Base-by-base conservation (phyloP, 2,329 filamentous ascomycete species). In the Xylaria sp. region DNA sequence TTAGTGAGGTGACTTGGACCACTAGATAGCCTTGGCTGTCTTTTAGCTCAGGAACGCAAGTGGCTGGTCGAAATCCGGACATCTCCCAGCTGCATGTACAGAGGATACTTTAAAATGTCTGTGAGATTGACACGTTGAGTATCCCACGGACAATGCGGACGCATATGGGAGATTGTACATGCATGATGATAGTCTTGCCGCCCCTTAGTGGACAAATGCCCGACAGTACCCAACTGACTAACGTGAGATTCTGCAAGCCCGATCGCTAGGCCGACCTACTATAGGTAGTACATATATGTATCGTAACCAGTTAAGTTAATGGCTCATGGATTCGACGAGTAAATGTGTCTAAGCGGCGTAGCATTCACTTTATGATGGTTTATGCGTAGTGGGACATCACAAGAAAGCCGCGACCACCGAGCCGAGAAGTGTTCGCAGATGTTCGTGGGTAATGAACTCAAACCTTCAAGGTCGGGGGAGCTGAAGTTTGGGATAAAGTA, bases 71-170 rank as follows among this genome's bases (percentile, higher is more conserved):
- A 36, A 42, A 64, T 58, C 42, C 31, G 63, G 51, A 61, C 42
- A 55, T 54, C 20, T 53, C 53, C 51, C 38, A 63, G 59, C 60
- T 67, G 63, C 66, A 69, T 61, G 44, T 65, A 70, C 69, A 63
- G 65, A 66, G 65, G 61, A 67, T 60, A 61, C 60, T 69, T n/a
- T 29, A 64, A 70, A 66, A 61, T 66, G 58, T 66, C 69, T 71
- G 65, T 73, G 65, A 66, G 74, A 77, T 70, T 76, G 76, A 76
- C 76, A 77, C 76, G 75, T 77, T 75, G 74, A 74, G 72, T 61
- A 67, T 72, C 70, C 70, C 71, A 69, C 68, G 63, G 68, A 42
- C 53, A 55, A 39, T 39, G 53, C 53, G 53, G 53, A 66, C 49
- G 69, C 47, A 47, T 38, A 53, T 51, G 47, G 64, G 67, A 63